Conservation (phyloP, 1,284 basidiomycete genomes). For the Ceratobasidium theobromae region DNA sequence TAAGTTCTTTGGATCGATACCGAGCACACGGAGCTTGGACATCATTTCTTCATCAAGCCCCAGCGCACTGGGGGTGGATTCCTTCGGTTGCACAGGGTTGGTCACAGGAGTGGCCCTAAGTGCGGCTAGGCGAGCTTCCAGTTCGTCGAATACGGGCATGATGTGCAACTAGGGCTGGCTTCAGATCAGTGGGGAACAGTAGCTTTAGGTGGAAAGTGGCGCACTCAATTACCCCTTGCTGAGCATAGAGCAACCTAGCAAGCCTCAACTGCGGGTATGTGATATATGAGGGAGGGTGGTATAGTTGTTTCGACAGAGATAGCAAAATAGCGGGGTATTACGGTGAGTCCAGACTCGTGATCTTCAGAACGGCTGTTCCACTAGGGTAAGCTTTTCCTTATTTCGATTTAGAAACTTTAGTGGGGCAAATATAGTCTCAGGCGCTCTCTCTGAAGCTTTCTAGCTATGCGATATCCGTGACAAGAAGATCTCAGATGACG, state of each 20-base stretch:
- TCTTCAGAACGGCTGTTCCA: too few relatives aligned
- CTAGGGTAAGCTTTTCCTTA: too few relatives aligned
- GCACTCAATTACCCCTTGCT: background rate
- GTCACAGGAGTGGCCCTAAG: background rate
- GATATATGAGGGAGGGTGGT: too few relatives aligned
- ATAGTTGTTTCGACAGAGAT: too few relatives aligned
- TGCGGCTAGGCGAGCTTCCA: slow-evolving; percentile 23
- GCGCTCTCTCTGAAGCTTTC: too few relatives aligned
- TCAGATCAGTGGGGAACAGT: background rate
- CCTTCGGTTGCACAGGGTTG: background rate
- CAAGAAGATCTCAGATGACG: background rate
- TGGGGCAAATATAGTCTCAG: too few relatives aligned
- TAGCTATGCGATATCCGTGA: background rate
- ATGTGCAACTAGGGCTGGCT: background rate
- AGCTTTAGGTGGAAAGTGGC: background rate
- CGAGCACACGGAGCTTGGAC: slow-evolving; percentile 25
- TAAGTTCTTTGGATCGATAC: slow-evolving; percentile 17
- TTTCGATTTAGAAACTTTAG: background rate
- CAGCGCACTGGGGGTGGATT: background rate
- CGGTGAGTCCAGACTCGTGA: too few relatives aligned
- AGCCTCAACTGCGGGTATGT: too few relatives aligned
- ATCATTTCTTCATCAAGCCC: slow-evolving; percentile 20
- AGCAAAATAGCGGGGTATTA: too few relatives aligned
- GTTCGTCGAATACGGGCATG: slow-evolving; percentile 21
- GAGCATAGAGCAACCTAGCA: too few relatives aligned